A percentile compares a stretch with the other conserved stretches of the same genome.
phyloP scores from a whole-genome alignment of 2,329 filamentous ascomycete species.

The Lecanosticta acicola region DNA sequence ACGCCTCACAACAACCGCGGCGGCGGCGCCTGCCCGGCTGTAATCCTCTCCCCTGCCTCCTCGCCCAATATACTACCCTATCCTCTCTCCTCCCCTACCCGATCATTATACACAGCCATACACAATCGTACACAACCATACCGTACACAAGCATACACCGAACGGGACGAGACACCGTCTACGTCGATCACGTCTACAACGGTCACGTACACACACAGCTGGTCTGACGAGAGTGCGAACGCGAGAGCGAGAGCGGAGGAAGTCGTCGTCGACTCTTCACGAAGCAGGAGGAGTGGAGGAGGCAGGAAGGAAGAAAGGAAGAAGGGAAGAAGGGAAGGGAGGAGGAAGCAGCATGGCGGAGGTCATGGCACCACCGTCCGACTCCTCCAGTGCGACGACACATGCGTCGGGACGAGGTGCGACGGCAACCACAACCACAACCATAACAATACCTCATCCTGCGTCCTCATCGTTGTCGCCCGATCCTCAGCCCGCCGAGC shows the following conservation, averaged over 20 bases:
- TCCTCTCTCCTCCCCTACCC: neutral
- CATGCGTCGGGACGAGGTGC: neutral
- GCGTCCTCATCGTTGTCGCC: constrained; percentile 4
- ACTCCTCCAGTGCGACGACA: neutral
- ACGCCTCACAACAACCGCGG: no score
- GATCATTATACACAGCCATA: neutral
- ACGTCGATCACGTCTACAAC: no score
- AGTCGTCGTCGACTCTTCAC: no score
- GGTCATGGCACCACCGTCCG: constrained; percentile 3
- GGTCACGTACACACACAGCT: no score
- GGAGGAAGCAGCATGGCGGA: neutral
- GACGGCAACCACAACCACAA: neutral
- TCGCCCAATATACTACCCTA: neutral
- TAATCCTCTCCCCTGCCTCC: neutral
- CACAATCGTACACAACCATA: no score
- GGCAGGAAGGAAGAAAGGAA: neutral
- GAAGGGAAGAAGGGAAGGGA: neutral
- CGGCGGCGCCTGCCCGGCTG: neutral
- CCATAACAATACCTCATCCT: constrained; percentile 6
- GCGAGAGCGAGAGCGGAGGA: no score
- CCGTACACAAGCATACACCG: no score
- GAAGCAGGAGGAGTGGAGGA: neutral
- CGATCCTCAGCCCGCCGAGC: constrained; percentile 2
- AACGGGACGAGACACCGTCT: no score
- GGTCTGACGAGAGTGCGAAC: no score